Conservation (phyloP, 768 basidiomycete genomes). For the Lyophyllum semitale region DNA sequence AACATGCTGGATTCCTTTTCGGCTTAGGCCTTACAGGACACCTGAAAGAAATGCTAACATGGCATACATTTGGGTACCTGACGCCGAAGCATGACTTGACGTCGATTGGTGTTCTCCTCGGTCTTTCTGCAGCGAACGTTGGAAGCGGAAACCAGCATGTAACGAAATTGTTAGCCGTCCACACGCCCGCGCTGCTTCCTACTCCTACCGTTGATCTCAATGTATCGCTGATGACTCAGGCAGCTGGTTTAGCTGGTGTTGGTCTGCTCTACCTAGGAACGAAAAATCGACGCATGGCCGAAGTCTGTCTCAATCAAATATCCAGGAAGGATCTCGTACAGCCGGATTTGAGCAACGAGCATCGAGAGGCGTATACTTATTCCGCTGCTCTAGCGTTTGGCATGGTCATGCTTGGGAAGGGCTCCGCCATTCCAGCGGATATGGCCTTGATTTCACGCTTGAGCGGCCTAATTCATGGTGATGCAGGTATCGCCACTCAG, state of each 20-base stretch:
- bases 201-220: constrained; percentile 87
- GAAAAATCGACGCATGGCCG: constrained; percentile 88
- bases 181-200: constrained; percentile 91
- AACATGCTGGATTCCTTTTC: constrained; percentile 95
- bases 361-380: constrained; percentile 90
- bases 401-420: constrained; percentile 94
- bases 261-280: constrained; percentile 91
- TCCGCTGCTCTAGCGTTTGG: constrained; percentile 90
- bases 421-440: constrained; percentile 78
- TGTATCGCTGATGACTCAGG: constrained; percentile 86
- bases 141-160: constrained; percentile 86
- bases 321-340: constrained; percentile 75
- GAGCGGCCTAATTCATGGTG: constrained; percentile 76
- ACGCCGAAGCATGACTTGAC: constrained; percentile 96
- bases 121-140: constrained; percentile 88
- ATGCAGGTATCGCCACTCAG: constrained; percentile 45
- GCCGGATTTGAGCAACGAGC: constrained; percentile 83
- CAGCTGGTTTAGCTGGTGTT: constrained; percentile 83
- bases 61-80: constrained; percentile 95
- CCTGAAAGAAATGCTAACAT: constrained; percentile 84
- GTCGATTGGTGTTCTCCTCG: constrained; percentile 89
- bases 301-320: constrained; percentile 86
- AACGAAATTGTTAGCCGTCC: constrained; percentile 88
- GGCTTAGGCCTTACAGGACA: constrained; percentile 93
- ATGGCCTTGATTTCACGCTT: constrained; percentile 66